Evolutionary conservation across 192 early-diverging fungal species (phyloP), one percentile per base, ranked within the genome.

Genomic region (Coemansia sp.): DNA sequence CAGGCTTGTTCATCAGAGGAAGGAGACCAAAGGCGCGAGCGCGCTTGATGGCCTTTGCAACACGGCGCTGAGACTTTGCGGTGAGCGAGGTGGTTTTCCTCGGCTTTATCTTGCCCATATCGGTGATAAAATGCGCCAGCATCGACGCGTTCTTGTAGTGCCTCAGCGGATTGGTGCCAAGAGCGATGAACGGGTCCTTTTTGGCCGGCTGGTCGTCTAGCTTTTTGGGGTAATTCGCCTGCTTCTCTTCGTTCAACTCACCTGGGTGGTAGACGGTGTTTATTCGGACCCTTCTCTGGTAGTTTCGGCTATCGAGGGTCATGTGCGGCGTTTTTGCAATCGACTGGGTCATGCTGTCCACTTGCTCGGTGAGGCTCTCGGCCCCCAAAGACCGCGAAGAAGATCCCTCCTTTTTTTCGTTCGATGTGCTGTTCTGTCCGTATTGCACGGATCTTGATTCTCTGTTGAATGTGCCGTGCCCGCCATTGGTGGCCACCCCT

Each of bases 31-130:
- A 85, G 5, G 89, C 83, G 10, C 89, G 79, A 1, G 86, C 89
- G 42, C 89, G 76, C 45, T 86, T 84, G 46, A 90, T 86, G 41
- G 87, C 85, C 78, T 86, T 87, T 32, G 85, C 82, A 8, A 90
- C 49, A 6, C 81, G 78, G 40, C 85, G 84, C 74, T 90, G 89
- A 32, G 82, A 85, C 62, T 87, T 87, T 56, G 84, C 83, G 11
- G 84, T 84, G 42, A 90, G 82, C 8, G 83, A 79, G 16, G 87
- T 88, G 67, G 87, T 77, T 67, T 85, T 74, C 60, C 87, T 74
- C 40, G 87, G 86, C 74, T 84, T 77, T 51, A 90, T 86, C 41
- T 80, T 78, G 54, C 89, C 89, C 76, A 90, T 82, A 8, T 85
- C 85, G 6, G 87, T 81, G 61, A 88, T 75, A 70, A 86, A 90